phyloP scores from a whole-genome alignment of 1,284 basidiomycete genomes.

The Pseudomicrostroma phylloplanum region DNA sequence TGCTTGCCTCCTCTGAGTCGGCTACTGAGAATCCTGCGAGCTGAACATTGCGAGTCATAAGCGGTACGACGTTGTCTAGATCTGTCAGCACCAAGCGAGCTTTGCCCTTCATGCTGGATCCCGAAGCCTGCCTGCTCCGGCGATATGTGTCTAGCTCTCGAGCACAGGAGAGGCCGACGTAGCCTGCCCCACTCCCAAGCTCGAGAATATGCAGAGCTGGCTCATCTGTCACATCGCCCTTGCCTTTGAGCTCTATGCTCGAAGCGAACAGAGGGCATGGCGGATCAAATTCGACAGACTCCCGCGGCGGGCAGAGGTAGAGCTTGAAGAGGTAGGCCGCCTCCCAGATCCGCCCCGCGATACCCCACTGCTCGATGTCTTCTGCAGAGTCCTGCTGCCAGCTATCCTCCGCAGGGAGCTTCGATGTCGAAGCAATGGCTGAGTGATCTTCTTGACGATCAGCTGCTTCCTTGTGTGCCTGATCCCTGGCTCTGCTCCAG shows the following conservation, averaged over 20 bases:
- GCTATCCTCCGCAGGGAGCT: background rate
- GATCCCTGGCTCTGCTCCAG: background rate
- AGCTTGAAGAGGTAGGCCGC: conserved; percentile 36
- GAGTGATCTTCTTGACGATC: background rate
- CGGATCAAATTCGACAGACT: conserved; percentile 34
- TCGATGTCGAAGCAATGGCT: background rate
- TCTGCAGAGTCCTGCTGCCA: conserved; percentile 34
- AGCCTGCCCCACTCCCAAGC: conserved; percentile 45
- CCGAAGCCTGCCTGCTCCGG: conserved; percentile 5
- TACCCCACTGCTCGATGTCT: conserved; percentile 44
- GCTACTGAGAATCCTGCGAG: conserved; percentile 14
- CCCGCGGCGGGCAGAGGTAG: conserved; percentile 26
- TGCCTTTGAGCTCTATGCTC: background rate
- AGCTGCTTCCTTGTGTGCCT: background rate
- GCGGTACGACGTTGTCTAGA: conserved; percentile 39
- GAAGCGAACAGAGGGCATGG: conserved; percentile 29
- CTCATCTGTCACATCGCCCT: background rate
- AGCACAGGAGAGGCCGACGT: conserved; percentile 38
- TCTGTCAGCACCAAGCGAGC: conserved; percentile 35
- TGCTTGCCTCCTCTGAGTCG: background rate
- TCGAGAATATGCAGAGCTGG: conserved; percentile 20
- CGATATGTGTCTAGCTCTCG: conserved; percentile 14
- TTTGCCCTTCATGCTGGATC: background rate
- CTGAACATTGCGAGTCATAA: conserved; percentile 38
- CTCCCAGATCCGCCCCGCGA: conserved; percentile 48